Evolutionary conservation across 2,329 filamentous ascomycete species (phyloP).

Genomic region (Cordyceps tenuipes): DNA sequence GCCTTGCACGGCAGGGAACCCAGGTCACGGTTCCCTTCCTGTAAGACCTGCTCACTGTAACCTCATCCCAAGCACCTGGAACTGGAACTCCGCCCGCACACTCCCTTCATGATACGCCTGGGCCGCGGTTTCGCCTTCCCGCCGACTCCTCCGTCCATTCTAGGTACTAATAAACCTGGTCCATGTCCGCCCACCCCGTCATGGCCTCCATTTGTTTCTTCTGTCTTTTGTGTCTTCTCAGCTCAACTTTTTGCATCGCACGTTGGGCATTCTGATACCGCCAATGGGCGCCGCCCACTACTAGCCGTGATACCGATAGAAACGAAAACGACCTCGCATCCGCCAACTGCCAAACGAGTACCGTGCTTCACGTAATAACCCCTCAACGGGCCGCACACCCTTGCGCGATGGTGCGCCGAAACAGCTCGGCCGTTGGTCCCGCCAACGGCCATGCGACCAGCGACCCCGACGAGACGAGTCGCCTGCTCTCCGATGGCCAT

Average conservation of each 20-base stretch:
- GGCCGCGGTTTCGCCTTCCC: not conserved
- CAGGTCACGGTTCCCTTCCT: not conserved
- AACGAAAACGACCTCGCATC: not conserved
- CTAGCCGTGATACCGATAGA: not conserved
- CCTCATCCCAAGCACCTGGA: not conserved
- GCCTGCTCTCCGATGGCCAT: conserved; percentile 25
- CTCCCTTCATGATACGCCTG: not conserved
- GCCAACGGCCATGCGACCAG: conserved; percentile 16
- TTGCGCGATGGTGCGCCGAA: conserved; percentile 3
- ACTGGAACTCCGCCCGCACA: not conserved
- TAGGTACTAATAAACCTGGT: not conserved
- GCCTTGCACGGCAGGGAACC: not conserved
- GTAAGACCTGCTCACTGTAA: not conserved
- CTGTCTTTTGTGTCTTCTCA: not conserved
- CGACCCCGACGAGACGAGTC: conserved; percentile 25
- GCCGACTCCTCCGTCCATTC: not conserved
- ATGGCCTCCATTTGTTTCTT: not conserved
- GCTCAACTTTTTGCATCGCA: not conserved
- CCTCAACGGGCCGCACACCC: too few species aligned
- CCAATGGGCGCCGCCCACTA: not conserved
- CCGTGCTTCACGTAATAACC: not conserved
- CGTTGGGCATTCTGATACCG: not conserved
- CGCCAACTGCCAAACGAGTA: not conserved
- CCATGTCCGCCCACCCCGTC: not conserved
- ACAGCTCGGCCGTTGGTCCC: not conserved